Evolutionary conservation across 192 early-diverging fungal species (phyloP).

Genomic region (Backusella luteola): DNA sequence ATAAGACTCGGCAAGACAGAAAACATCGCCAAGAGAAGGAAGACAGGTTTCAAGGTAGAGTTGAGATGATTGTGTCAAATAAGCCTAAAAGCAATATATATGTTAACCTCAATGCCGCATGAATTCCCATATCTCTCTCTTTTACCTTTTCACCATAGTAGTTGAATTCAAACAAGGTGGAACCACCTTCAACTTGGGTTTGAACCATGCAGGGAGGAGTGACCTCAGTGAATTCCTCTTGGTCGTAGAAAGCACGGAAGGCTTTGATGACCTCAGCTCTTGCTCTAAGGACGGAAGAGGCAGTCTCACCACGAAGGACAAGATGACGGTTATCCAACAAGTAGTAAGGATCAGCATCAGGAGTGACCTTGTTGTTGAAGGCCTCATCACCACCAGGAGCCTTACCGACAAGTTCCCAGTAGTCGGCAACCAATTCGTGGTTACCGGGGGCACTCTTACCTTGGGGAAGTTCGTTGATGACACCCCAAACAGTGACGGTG

Average conservation of each 20-base stretch:
- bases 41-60: slow-evolving; percentile 97
- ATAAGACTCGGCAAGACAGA: slow-evolving; percentile 95
- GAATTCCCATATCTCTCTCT: not conserved
- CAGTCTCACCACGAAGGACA: slow-evolving; percentile 91
- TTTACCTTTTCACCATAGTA: slow-evolving; percentile 91
- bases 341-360: slow-evolving; percentile 85
- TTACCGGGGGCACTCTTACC: slow-evolving; percentile 96
- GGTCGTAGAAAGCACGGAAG: slow-evolving; percentile 95
- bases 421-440: slow-evolving; percentile 94
- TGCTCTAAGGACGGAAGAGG: slow-evolving; percentile 83
- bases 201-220: slow-evolving; percentile 99
- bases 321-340: slow-evolving; percentile 94
- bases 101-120: too few relatives aligned
- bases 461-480: slow-evolving; percentile 82
- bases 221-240: slow-evolving; percentile 78
- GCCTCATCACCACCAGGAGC: slow-evolving; percentile 96
- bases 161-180: slow-evolving; percentile 90
- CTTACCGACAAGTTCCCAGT: slow-evolving; percentile 91
- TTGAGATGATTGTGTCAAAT: slow-evolving; percentile 98
- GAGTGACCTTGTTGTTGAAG: slow-evolving; percentile 85
- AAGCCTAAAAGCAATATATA: slow-evolving; percentile 54
- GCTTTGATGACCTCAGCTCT: slow-evolving; percentile 84
- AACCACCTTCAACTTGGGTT: slow-evolving; percentile 98
- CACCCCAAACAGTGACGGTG: slow-evolving; percentile 86
- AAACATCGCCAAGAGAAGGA: slow-evolving; percentile 94